phyloP scores from a whole-genome alignment of 352 stramenopile genomes.

The Phytophthora pluvialis region DNA sequence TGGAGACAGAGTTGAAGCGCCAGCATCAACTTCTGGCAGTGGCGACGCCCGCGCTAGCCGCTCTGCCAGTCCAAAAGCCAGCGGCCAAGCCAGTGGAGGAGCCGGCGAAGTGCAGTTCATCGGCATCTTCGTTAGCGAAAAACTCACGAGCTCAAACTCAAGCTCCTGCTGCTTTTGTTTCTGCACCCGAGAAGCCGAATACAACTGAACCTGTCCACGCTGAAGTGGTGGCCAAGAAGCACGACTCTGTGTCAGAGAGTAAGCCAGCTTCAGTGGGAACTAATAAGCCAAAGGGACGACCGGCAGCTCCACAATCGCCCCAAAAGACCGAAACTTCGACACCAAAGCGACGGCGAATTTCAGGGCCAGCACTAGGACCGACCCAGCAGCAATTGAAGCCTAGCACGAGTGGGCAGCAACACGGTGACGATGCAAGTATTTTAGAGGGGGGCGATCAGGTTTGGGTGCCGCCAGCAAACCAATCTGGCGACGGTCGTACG shows the following conservation, averaged over 20 bases:
- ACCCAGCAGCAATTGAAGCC: constrained; percentile 3
- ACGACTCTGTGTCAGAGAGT: background rate
- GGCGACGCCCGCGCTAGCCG: constrained; percentile 58
- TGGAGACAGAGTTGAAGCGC: constrained; percentile 51
- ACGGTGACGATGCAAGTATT: constrained; percentile 21
- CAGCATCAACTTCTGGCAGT: constrained; percentile 59
- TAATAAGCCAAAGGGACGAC: constrained; percentile 4
- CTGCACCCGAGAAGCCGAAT: constrained; percentile 4
- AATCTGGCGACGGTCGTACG: constrained; percentile 86
- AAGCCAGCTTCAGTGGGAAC: background rate
- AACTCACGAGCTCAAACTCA: background rate
- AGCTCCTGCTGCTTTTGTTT: background rate
- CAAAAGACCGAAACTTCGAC: constrained; percentile 1
- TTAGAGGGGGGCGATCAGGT: constrained; percentile 79
- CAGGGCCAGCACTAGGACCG: constrained; percentile 42
- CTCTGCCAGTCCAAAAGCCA: constrained; percentile 28
- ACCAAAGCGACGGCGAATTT: constrained; percentile 50
- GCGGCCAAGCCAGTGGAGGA: constrained; percentile 6
- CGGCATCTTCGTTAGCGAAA: background rate
- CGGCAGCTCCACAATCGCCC: constrained; percentile 1
- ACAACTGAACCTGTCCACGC: background rate
- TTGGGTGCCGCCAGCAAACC: constrained; percentile 81
- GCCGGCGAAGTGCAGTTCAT: background rate
- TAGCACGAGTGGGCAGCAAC: background rate
- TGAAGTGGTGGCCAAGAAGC: constrained; percentile 1